phyloP scores from a whole-genome alignment of 2,329 filamentous ascomycete genomes.

The Neurospora crassa region DNA sequence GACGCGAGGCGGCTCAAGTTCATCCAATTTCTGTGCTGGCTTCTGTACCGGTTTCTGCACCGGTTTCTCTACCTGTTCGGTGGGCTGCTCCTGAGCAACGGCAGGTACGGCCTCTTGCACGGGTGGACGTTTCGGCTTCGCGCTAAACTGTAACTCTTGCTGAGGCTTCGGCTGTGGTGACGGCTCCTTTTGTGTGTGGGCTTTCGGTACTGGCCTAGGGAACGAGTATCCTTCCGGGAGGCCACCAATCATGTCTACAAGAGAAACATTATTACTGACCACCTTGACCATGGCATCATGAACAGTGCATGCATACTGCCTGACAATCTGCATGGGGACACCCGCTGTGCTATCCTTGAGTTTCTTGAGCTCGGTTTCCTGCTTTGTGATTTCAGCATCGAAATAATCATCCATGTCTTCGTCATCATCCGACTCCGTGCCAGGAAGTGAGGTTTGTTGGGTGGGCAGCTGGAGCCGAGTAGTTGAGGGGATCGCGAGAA shows the following conservation, averaged over 20 bases:
- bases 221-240: slow-evolving; percentile 26
- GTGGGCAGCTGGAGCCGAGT: slow-evolving; percentile 11
- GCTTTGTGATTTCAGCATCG: slow-evolving; percentile 41
- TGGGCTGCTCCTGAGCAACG: neutral
- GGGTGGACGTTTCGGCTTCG: neutral
- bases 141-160: neutral
- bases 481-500: slow-evolving; percentile 6
- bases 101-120: neutral
- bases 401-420: slow-evolving; percentile 51
- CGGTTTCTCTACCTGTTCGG: neutral
- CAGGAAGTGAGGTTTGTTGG: slow-evolving; percentile 4
- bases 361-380: slow-evolving; percentile 38
- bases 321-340: slow-evolving; percentile 32
- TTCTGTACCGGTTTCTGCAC: neutral
- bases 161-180: slow-evolving; percentile 4
- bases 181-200: neutral
- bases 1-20: neutral
- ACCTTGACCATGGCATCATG: slow-evolving; percentile 40
- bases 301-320: slow-evolving; percentile 37
- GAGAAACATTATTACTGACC: slow-evolving; percentile 33
- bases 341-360: slow-evolving; percentile 30
- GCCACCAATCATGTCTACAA: slow-evolving; percentile 33
- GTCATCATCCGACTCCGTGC: slow-evolving; percentile 40
- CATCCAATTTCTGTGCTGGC: neutral
- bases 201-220: slow-evolving; percentile 14